A percentile compares a stretch with the other conserved stretches of the same genome.
Evolutionary conservation across 1,284 basidiomycete species (phyloP).

Genomic region (Pyrrhoderma noxium): DNA sequence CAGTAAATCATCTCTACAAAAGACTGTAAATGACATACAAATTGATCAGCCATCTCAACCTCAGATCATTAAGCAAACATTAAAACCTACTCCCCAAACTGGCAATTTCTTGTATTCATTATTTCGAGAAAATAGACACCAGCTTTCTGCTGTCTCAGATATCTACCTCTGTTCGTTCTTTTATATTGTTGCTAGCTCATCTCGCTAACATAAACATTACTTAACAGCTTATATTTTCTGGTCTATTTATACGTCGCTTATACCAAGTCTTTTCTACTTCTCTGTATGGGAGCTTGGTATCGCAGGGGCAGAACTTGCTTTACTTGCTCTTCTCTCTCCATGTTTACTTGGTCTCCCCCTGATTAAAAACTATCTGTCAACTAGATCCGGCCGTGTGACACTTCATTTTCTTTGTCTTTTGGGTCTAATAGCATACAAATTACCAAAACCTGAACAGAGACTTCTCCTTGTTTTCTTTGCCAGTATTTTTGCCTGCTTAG

Average conservation of each 20-base stretch:
- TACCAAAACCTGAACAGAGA: constrained; percentile 48
- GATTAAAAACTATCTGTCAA: constrained; percentile 39
- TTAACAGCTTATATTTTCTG: constrained; percentile 74
- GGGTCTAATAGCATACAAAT: constrained; percentile 56
- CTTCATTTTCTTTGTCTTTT: constrained; percentile 45
- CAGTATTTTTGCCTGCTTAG: constrained; percentile 43
- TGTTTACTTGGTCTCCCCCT: constrained; percentile 44
- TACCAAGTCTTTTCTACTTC: constrained; percentile 86
- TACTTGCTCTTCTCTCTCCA: constrained; percentile 65
- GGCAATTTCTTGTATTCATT: too few species aligned
- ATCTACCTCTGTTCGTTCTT: too few species aligned
- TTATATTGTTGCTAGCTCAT: too few species aligned
- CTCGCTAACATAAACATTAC: too few species aligned
- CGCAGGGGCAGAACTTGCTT: constrained; percentile 68
- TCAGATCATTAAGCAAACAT: too few species aligned
- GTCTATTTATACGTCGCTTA: constrained; percentile 80
- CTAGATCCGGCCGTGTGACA: constrained; percentile 40
- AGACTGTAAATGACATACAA: too few species aligned
- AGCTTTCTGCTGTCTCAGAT: too few species aligned
- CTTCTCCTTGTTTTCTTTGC: constrained; percentile 53
- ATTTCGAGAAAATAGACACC: too few species aligned
- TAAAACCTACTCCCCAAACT: too few species aligned
- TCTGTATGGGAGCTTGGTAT: constrained; percentile 84
- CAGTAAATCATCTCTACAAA: too few species aligned
- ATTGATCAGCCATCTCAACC: too few species aligned